Evolutionary conservation across 768 basidiomycete species (phyloP).

Genomic region (Saitozyma podzolica): DNA sequence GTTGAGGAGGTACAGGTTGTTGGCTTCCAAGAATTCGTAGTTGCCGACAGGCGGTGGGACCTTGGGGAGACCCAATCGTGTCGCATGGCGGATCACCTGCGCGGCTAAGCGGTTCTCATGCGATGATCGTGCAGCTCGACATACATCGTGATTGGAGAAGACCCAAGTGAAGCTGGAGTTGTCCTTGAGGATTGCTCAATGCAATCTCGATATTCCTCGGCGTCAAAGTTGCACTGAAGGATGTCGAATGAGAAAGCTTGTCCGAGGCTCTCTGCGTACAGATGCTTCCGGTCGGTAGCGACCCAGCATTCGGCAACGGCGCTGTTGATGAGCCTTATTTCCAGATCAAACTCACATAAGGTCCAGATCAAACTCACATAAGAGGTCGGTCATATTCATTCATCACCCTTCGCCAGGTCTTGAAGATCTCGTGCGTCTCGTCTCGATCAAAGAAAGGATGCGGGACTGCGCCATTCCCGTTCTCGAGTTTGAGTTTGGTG

Average conservation of each 20-base stretch:
- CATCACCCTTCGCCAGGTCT: conserved; percentile 6
- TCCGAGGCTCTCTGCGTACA: conserved; percentile 7
- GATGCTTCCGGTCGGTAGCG: background rate
- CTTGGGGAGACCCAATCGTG: conserved; percentile 28
- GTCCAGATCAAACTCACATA: background rate
- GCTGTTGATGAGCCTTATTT: background rate
- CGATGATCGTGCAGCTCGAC: background rate
- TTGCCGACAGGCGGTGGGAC: background rate
- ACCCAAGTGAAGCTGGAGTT: conserved; percentile 31
- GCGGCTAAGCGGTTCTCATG: background rate
- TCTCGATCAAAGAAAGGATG: conserved; percentile 7
- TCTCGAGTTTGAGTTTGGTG: background rate
- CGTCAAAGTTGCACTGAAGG: background rate
- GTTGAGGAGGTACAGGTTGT: background rate
- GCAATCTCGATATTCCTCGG: background rate
- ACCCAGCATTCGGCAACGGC: background rate
- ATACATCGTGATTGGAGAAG: conserved; percentile 22
- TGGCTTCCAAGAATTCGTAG: conserved; percentile 1
- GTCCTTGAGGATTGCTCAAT: background rate
- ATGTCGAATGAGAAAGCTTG: conserved; percentile 9
- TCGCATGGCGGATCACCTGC: conserved; percentile 30
- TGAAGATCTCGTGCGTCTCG: conserved; percentile 1
- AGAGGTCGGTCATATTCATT: conserved; percentile 4
- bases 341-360: background rate
- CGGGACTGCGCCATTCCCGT: background rate